Base-by-base conservation (phyloP, 106 monocot genomes). In the Triglochin maritima region DNA sequence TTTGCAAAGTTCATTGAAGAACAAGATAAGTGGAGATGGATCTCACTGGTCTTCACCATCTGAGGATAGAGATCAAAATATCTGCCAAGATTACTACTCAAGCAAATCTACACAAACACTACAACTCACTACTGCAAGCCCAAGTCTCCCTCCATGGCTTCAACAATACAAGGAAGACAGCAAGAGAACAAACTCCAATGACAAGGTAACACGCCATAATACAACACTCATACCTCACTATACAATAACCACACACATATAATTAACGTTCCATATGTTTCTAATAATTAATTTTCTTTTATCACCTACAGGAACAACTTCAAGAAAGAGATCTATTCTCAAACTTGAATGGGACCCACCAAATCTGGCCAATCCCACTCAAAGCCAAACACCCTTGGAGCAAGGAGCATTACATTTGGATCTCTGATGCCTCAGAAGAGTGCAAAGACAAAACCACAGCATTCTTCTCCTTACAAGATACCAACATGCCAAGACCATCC, bases 101-200 rank as follows among this genome's bases (percentile, higher is more conserved):
- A 62, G 47, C 6, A 86, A 71, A 52, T 77, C 79, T 11, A 79
- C 60, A 62, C 67, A 64, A 65, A 9, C 70, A 60, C 59, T 8
- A 57, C 7, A 47, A 57, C 62, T 41, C 79, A 70, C 61, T 62
- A 74, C 74, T 0, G 63, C 63, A 10, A 43, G 59, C 17, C 83
- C 78, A 9, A 82, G 46, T 51, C 74, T 86, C 7, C 85, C 92
- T 74, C 66, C 88, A 29, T 93, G 92, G 92, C 92, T 88, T 8
- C 78, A 76, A 51, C 71, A 76, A 16, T 81, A 77, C 43, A 77
- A 85, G 51, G 83, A 83, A 50, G 79, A 79, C 15, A 79, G 59
- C 63, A 72, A 41, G 46, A 63, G 62, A 66, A 47, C 72, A 65
- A 52, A 41, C 55, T 70, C 12, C 9, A 69, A 57, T 57, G 66